These are phyloP conservation scores for Alliaria petiolata DNA, from an alignment of 345 rosid species.

Conservation along the genomic window DNA sequence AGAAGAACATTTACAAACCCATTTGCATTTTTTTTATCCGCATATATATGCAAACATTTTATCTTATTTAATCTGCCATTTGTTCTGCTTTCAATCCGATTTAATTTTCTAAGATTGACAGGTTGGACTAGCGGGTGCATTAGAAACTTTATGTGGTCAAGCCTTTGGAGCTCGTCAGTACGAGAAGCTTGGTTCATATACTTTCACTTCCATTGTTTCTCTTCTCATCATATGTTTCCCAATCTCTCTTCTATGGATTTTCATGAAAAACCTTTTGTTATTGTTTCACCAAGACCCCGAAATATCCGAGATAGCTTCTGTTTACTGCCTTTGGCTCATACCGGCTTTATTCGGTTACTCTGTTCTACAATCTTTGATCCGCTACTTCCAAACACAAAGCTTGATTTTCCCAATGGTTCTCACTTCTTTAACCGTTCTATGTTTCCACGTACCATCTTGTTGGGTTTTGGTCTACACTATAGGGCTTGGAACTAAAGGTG, in stretches of 20 bases:
- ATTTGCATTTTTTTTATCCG: too few species aligned
- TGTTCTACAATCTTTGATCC: slow-evolving; percentile 2
- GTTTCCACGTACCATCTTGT: slow-evolving; percentile 12
- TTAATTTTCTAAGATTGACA: not conserved
- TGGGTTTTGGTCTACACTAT: slow-evolving; percentile 10
- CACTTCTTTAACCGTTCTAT: not conserved
- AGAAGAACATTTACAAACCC: not conserved
- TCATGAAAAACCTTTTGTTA: slow-evolving; percentile 8
- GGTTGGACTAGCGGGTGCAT: too few species aligned
- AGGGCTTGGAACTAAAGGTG: slow-evolving; percentile 20
- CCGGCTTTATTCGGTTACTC: slow-evolving; percentile 23
- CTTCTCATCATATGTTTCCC: slow-evolving; percentile 17
- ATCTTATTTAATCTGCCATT: not conserved
- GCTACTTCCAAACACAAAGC: slow-evolving; percentile 21
- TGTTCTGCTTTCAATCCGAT: not conserved
- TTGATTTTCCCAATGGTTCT: slow-evolving; percentile 16
- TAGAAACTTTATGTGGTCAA: slow-evolving; percentile 79
- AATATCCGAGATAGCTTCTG: not conserved
- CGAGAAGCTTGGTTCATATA: slow-evolving; percentile 10
- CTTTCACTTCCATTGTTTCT: slow-evolving; percentile 10
- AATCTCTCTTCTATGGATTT: slow-evolving; percentile 14
- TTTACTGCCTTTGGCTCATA: slow-evolving; percentile 17
- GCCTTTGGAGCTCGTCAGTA: slow-evolving; percentile 62
- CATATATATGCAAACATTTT: too few species aligned
- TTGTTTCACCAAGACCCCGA: slow-evolving; percentile 9